Evolutionary conservation across 2,329 filamentous ascomycete genomes (phyloP).

Genomic region (Fusarium siculi): DNA sequence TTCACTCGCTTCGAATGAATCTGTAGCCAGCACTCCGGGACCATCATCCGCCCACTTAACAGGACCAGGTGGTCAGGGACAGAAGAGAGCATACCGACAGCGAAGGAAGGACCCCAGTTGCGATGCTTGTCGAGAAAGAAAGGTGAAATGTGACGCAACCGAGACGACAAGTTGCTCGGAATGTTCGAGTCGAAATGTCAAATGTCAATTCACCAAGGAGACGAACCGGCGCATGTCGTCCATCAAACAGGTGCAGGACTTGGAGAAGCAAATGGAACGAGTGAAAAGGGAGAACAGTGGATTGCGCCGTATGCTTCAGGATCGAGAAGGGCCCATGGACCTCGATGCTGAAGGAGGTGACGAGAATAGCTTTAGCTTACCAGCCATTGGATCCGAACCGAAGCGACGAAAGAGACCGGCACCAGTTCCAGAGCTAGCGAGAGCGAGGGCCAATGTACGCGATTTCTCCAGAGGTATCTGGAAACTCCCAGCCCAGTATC

Average conservation of each 20-base stretch:
- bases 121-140: slow-evolving; percentile 91
- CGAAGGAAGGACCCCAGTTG: slow-evolving; percentile 96
- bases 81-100: slow-evolving; percentile 95
- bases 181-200: slow-evolving; percentile 94
- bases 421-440: slow-evolving; percentile 74
- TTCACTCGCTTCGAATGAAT: slow-evolving; percentile 69
- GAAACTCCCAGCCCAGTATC: slow-evolving; percentile 78
- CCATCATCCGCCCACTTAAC: slow-evolving; percentile 47
- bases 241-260: slow-evolving; percentile 97
- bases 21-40: slow-evolving; percentile 65
- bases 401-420: slow-evolving; percentile 70
- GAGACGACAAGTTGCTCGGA: slow-evolving; percentile 97
- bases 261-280: slow-evolving; percentile 88
- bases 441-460: slow-evolving; percentile 77
- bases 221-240: slow-evolving; percentile 99
- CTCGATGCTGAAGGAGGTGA: slow-evolving; percentile 59
- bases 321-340: slow-evolving; percentile 61
- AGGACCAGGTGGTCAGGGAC: slow-evolving; percentile 67
- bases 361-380: slow-evolving; percentile 66
- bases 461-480: slow-evolving; percentile 82
- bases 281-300: slow-evolving; percentile 83
- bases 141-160: slow-evolving; percentile 93
- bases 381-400: slow-evolving; percentile 73
- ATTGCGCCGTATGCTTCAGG: slow-evolving; percentile 72
- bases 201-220: slow-evolving; percentile 99